Base-by-base conservation (phyloP, 176 grass and related monocot genomes). In the Zoysia japonica region DNA sequence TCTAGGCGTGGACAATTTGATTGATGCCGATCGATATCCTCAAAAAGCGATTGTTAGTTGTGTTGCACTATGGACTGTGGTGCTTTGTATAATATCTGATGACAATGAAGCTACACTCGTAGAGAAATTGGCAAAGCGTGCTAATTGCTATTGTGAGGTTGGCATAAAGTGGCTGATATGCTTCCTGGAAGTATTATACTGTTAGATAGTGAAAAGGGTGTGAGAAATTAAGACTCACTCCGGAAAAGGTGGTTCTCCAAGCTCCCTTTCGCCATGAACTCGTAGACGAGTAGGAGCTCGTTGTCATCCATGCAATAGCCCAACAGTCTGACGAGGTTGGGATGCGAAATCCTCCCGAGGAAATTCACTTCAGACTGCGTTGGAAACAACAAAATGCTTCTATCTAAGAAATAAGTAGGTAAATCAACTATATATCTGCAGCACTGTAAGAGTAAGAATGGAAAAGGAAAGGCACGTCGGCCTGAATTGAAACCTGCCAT, bases 361-460 rank as follows among this genome's bases (percentile, higher is more conserved):
- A 97, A 97, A 91, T 97, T 93, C 37, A 97, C 91, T 85, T 97
- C 94, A 74, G 94, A 93, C 91, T 97, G 79, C 74, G 84, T 67
- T 17, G 38, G 61, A 75, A 70, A 69, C 42, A 75, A 51, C 55
- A 0, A 67, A 77, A 72, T 77, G 60, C 7, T 72, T 50, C 50
- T 28, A 28, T 28, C 28, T 85, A 3, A 28, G 28, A 28, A 28
- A 28, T 28, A 28, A 28, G 28, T 28, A 28, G 28, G 28, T 28
- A 28, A 28, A 28, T 28, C 28, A 28, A 28, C 28, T 28, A 28
- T 28, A 28, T 28, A 28, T 28, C 28, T 28, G 28, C 28, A 28
- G 28, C 28, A 28, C 28, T 28, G 28, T 28, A 28, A 28, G 28
- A 28, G 28, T 28, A 28, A 28, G 28, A 28, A 28, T 28, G 28